Percentiles rank a stretch among this genome's conserved stretches.
Conservation (phyloP, 257 asterid genomes). For the Parsonsia alboflavescens region DNA sequence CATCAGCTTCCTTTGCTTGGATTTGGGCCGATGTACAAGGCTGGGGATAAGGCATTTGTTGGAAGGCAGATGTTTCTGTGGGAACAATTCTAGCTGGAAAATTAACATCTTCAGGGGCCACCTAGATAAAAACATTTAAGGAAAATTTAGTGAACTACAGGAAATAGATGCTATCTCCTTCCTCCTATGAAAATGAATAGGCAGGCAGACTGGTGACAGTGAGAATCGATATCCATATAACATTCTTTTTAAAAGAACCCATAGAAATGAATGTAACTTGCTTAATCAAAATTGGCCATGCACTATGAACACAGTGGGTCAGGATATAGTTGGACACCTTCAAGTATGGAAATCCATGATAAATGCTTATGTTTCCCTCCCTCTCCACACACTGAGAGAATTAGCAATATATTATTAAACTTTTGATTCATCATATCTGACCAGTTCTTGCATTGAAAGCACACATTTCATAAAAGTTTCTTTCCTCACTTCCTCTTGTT, state of each 20-base stretch:
- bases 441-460: not conserved
- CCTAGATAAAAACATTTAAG: slow-evolving; percentile 32
- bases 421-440: not conserved
- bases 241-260: not conserved
- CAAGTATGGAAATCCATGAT: not conserved
- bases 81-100: slow-evolving; percentile 32
- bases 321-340: not conserved
- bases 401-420: not conserved
- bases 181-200: not conserved
- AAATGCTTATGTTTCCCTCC: not conserved
- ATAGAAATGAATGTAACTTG: not conserved
- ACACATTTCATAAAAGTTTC: not conserved
- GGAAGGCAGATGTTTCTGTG: slow-evolving; percentile 34
- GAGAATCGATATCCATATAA: not conserved
- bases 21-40: slow-evolving; percentile 37
- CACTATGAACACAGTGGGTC: not conserved
- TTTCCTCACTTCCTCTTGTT: not conserved
- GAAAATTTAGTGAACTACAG: not conserved
- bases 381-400: not conserved
- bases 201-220: not conserved
- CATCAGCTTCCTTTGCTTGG: slow-evolving; percentile 92
- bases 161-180: not conserved
- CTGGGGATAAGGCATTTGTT: slow-evolving; percentile 39
- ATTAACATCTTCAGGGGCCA: slow-evolving; percentile 41
- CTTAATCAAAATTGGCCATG: not conserved